phyloP scores from a whole-genome alignment of 2,329 filamentous ascomycete species.

The Cordyceps fumosorosea region DNA sequence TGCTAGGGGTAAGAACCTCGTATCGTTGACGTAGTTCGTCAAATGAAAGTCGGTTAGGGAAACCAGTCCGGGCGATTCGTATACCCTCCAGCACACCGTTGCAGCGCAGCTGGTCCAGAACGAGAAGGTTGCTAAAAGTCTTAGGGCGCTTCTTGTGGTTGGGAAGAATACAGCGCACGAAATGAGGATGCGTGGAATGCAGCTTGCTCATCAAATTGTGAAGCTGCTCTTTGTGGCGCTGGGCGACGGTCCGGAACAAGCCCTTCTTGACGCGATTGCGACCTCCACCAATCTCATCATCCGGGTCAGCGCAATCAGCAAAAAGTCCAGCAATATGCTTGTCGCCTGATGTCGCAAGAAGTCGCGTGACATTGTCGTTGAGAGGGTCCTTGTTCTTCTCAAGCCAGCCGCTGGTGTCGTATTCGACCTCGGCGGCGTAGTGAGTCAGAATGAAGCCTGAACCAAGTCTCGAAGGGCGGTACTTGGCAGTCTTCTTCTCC shows the following conservation, averaged over 20 bases:
- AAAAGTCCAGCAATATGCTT: slow-evolving; percentile 81
- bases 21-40: slow-evolving; percentile 93
- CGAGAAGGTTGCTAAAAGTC: slow-evolving; percentile 83
- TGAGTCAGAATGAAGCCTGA: slow-evolving; percentile 96
- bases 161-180: slow-evolving; percentile 93
- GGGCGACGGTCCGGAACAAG: slow-evolving; percentile 91
- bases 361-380: slow-evolving; percentile 90
- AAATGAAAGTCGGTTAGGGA: slow-evolving; percentile 88
- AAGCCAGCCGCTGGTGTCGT: slow-evolving; percentile 88
- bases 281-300: slow-evolving; percentile 63
- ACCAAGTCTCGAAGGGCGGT: slow-evolving; percentile 76
- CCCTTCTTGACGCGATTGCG: slow-evolving; percentile 90
- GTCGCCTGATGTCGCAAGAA: slow-evolving; percentile 76
- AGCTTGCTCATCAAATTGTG: slow-evolving; percentile 91
- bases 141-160: slow-evolving; percentile 98
- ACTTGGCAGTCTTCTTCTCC: slow-evolving; percentile 94
- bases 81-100: slow-evolving; percentile 99
- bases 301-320: slow-evolving; percentile 74
- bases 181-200: slow-evolving; percentile 94
- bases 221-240: slow-evolving; percentile 96
- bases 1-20: slow-evolving; percentile 81
- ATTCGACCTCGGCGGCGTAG: slow-evolving; percentile 96
- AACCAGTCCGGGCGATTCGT: slow-evolving; percentile 91
- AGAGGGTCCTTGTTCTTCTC: slow-evolving; percentile 99
- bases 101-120: slow-evolving; percentile 93